Base-by-base conservation (phyloP, 1,284 basidiomycete genomes). In the Trametes pubescens region DNA sequence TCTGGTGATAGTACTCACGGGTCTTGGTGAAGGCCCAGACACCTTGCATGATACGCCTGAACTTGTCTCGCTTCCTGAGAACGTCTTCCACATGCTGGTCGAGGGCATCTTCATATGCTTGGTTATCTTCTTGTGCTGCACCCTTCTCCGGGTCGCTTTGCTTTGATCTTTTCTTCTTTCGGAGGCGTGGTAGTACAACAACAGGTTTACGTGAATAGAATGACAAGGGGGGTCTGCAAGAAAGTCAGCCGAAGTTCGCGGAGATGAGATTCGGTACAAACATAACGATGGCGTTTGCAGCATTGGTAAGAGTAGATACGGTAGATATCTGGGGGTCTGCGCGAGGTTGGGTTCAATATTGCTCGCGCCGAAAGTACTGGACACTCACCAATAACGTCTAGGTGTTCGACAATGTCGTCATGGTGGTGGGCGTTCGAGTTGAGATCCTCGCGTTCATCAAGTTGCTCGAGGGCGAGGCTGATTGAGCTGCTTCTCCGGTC, bases 21-120 rank as follows among this genome's bases (percentile, higher is more conserved):
- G 94, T 96, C 79, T 92, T 94, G 64, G 95, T 76, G 72, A 93
- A 96, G 0, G 89, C 85, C 92, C 93, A 94, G 2, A 95, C 80
- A 7, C 94, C 93, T 67, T 82, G 81, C 71, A 92, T 76, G 0
- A 84, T 87, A 11, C 89, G 81, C 59, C 84, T 82, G 53, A 87
- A 78, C 74, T 86, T 89, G 34, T 88, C 86, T 37, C 86, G 85
- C 65, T 88, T 86, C 26, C 83, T 82, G 16, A 97, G 82, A 2
- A 95, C 85, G 68, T 93, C 86, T 59, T 91, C 86, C 24, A 97
- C 91, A 79, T 96, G 94, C 40, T 84, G 80, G 74, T 95, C 92
- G 24, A 95, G 79, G 13, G 84, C 82, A 71, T 92, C 88, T 60
- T 87, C 81, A 51, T 82, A 76, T 4, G 46, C 44, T n/a, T n/a